Base-by-base conservation (phyloP, 371 early-diverging fungal genomes). In the Amoeboaphelidium occidentale region DNA sequence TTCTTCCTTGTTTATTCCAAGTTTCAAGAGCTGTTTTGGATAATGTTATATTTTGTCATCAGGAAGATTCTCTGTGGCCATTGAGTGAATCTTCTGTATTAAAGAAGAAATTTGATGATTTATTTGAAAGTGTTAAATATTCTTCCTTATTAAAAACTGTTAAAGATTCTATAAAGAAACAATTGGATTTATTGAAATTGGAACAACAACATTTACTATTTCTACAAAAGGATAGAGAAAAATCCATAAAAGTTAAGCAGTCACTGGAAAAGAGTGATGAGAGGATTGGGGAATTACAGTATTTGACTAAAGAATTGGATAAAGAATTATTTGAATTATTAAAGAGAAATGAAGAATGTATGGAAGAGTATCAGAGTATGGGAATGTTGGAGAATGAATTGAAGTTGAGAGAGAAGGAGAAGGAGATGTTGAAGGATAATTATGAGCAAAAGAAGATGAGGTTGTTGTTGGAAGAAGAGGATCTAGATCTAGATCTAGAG, bases 91-190 rank as follows among this genome's bases (percentile, higher is more conserved):
- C 98, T 0, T 52, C 70, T 1, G 57, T 66, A 0, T 55, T 99
- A 25, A 99, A 99, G 62, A 98, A 98, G 60, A 90, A 83, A 57
- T 92, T 99, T 65, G 99, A 99, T 63, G 98, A 96, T 25, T 97
- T 99, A 43, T 99, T 99, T 69, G 78, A 85, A 0, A 75, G 92
- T 0, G 84, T 89, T 13, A 65, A 78, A 73, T 85, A 70, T 57
- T 62, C 48, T 28, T 52, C 56, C 49, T 55, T 56, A 21, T 25
- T 58, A 12, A 49, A 53, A 13, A 44, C 41, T 23, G 47, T 65
- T 21, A 55, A 54, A 49, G 49, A 24, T 3, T 23, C 47, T 10
- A 61, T 54, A 28, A 62, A 56, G 51, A 57, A 61, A 39, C 51
- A 54, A 13, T 21, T 32, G 2, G 13, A 48, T 0, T 48, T 59